Percentiles rank a stretch among this genome's conserved stretches.
phyloP scores from a whole-genome alignment of 306 rosid species.

The Trichosanthes truncata region DNA sequence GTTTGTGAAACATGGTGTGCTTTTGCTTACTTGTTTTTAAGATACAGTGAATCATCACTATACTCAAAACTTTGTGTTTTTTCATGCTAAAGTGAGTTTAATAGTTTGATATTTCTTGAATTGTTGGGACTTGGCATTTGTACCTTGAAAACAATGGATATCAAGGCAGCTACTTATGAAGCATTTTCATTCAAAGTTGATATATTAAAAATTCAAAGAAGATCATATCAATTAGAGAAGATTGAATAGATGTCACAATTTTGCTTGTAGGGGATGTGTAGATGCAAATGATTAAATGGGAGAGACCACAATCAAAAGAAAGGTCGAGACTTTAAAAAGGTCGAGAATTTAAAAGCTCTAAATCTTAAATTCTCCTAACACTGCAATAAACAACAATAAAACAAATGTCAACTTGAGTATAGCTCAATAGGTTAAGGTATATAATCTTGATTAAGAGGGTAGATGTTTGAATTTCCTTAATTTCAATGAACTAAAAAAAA shows the following conservation, averaged over 20 bases:
- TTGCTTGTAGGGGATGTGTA: neutral
- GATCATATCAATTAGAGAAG: neutral
- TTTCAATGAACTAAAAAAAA: no score
- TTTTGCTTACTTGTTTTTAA: neutral
- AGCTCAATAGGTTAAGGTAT: no score
- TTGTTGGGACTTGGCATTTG: neutral
- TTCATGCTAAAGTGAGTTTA: neutral
- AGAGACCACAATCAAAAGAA: neutral
- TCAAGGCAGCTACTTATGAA: neutral
- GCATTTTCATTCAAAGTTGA: no score
- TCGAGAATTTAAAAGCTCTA: no score
- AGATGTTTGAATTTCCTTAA: no score
- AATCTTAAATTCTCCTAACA: neutral
- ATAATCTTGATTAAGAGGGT: no score
- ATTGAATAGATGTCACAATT: neutral
- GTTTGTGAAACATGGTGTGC: conserved; percentile 2
- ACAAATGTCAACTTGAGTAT: no score
- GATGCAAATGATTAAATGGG: neutral
- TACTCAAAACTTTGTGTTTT: neutral
- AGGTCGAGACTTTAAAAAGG: no score
- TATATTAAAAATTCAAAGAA: neutral
- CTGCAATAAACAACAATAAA: no score
- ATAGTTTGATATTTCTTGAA: neutral
- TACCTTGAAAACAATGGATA: neutral
- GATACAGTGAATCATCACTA: neutral